These are phyloP conservation scores for Oropetium thomaeum DNA, from an alignment of 176 grass and related monocot genomes.

Conservation along the genomic window DNA sequence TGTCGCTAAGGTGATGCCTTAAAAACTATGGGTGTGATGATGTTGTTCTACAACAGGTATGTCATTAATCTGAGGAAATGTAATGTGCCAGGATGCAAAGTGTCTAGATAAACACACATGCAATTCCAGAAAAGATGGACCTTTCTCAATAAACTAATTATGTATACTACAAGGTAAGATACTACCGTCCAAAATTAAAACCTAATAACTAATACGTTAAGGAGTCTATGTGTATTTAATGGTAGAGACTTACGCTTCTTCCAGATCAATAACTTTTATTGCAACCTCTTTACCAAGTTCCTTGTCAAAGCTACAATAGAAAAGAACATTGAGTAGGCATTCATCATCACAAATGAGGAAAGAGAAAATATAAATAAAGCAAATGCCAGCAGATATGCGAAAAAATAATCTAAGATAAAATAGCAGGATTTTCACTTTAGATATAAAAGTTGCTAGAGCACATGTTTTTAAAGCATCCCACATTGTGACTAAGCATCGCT, in stretches of 20 bases:
- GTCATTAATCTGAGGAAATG: not conserved
- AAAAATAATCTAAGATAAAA: too few species aligned
- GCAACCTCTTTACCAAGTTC: constrained; percentile 89
- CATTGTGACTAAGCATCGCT: too few species aligned
- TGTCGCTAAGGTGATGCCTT: not conserved
- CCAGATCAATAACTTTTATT: constrained; percentile 98
- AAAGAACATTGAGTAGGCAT: constrained; percentile 3
- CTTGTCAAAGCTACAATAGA: constrained; percentile 75
- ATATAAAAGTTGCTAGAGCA: constrained; percentile 8
- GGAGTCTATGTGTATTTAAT: constrained; percentile 11
- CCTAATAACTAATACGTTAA: constrained; percentile 10
- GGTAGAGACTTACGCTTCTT: constrained; percentile 84
- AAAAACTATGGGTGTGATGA: not conserved
- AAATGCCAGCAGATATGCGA: not conserved
- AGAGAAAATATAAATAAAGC: not conserved
- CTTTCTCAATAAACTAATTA: not conserved
- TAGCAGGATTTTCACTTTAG: not conserved
- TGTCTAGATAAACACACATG: not conserved
- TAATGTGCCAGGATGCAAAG: not conserved
- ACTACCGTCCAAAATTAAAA: not conserved
- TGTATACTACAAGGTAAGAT: not conserved
- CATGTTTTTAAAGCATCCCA: too few species aligned
- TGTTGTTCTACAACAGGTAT: not conserved
- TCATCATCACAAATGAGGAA: not conserved
- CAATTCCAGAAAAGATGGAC: not conserved